Evolutionary conservation across 2,329 filamentous ascomycete genomes (phyloP), one percentile per base, ranked within the genome.

Genomic region (Pestalotiopsis sp.): DNA sequence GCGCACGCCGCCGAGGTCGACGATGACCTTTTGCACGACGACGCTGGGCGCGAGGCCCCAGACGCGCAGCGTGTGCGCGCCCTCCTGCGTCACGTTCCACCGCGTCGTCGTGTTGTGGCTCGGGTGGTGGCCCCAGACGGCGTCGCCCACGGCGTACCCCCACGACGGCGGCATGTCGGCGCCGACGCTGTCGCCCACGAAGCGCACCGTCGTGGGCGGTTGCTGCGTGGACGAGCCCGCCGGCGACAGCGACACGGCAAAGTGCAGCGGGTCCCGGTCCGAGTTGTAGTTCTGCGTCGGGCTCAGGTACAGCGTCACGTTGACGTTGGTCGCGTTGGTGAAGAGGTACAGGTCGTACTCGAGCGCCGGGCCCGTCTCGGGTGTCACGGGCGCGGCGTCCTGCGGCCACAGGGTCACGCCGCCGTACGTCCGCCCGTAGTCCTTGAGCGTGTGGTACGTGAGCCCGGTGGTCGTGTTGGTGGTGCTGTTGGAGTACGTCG

Each of bases 341-440:
- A 90, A 91, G 13, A 89, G 82, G 77, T 89, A 91, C 68, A 92
- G 74, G 66, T 86, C 82, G 75, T 91, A 92, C 71, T 88, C 85
- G 9, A 92, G 82, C 4, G 84, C 84, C 0, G 89, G 88, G 0
- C 82, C 86, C 12, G 82, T 81, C 3, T 80, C 80, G 0, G 85
- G 75, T 2, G 82, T 79, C 41, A 88, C 82, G 17, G 87, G 86
- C 56, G 84, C 81, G 0, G 85, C 82, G 23, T 83, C 80, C 39
- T 84, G 82, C 1, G 88, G 88, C 73, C 83, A 82, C 4, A 91
- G 80, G 0, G 87, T 87, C 3, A 91, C 84, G 20, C 88, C 89
- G 0, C 85, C 86, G 1, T 85, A 78, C 0, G 87, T 91, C 56
- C 89, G 87, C 3, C 89, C 88, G 73, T 89, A 86, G 68, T 83